Evolutionary conservation across 106 monocot species (phyloP).

Genomic region (Acorus gramineus): DNA sequence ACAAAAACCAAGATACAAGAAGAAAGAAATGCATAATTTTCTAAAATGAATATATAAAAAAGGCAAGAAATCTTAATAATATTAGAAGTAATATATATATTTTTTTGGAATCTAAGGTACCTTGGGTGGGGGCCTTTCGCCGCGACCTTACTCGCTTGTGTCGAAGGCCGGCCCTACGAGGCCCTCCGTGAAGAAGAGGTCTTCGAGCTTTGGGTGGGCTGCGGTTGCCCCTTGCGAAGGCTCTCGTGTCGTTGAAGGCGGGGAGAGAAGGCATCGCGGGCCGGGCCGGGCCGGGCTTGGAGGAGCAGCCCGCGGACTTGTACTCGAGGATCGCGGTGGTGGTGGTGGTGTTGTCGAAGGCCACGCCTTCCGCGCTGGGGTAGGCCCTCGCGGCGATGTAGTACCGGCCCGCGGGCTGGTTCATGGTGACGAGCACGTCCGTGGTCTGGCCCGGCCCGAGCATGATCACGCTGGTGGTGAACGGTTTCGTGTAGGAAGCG

Average conservation of each 20-base stretch:
- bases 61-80: no score
- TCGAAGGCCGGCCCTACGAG: background rate
- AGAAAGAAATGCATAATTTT: no score
- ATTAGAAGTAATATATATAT: no score
- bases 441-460: conserved; percentile 65
- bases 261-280: conserved; percentile 34
- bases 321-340: conserved; percentile 65
- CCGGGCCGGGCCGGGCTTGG: background rate
- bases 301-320: conserved; percentile 16
- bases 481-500: conserved; percentile 46
- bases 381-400: conserved; percentile 69
- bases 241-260: conserved; percentile 40
- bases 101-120: no score
- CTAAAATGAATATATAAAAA: no score
- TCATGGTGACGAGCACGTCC: conserved; percentile 40
- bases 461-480: conserved; percentile 31
- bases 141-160: no score
- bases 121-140: no score
- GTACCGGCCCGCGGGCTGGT: conserved; percentile 37
- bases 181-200: conserved; percentile 52
- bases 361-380: conserved; percentile 20
- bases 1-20: no score
- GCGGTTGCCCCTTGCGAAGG: conserved; percentile 17
- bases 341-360: conserved; percentile 54
- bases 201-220: conserved; percentile 25